Evolutionary conservation across 2,329 filamentous ascomycete species (phyloP), one percentile per base, ranked within the genome.

Genomic region (Claviceps purpurea): DNA sequence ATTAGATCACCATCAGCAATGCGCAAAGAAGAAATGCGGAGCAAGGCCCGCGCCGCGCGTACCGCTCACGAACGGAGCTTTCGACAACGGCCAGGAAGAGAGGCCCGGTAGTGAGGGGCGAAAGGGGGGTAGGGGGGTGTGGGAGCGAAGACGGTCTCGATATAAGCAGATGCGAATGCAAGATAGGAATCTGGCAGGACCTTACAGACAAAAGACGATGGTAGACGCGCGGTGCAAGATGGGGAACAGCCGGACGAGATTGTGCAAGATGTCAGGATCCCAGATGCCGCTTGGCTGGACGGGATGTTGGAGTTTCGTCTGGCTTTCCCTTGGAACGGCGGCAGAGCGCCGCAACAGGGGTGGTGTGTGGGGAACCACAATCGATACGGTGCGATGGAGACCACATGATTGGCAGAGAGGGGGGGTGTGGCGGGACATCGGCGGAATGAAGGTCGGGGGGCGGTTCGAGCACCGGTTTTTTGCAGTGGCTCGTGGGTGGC

Each of bases 351-450:
- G 57, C 55, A 20, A 20, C n/a, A 18, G 40, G 40, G 40, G 40
- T 10, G 8, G 18, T 11, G 14, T 41, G 39, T 42, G 55, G 30
- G 56, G 18, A 18, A 57, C 51, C 52, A 50, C 50, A 54, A 52
- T 57, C 49, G 55, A 56, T 56, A 55, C 54, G 30, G 56, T 56
- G 51, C 34, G 50, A 51, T 54, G 55, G 56, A 56, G 58, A 59
- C 57, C 60, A 65, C 61, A 62, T 65, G 61, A 67, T 67, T 67
- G 64, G 65, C 56, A 56, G 56, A 30, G 54, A 41, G 43, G 54
- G 46, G 55, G 42, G 54, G 46, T 55, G 1, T 16, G 14, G 13
- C 16, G 42, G 42, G 42, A 22, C 42, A 7, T 13, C 42, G 20
- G 20, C 42, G 20, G 18, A 44, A 7, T 7, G 42, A 44, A 16